Conservation (phyloP, 495 filamentous ascomycete genomes). For the Penicillium longicatenatum region DNA sequence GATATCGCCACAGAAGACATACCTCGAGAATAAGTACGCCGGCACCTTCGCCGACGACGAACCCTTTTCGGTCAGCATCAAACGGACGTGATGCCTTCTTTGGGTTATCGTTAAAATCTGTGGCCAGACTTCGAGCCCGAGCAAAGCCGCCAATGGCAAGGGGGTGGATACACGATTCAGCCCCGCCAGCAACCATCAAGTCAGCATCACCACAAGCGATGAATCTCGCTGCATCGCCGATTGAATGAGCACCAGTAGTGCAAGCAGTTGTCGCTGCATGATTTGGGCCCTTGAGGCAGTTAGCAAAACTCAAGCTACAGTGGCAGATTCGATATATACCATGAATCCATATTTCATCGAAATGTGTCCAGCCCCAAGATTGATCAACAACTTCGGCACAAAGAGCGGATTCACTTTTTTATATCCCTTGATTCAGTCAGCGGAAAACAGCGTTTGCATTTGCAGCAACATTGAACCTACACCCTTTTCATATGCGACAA, state of each 20-base stretch:
- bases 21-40: constrained; percentile 84
- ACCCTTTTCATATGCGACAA: constrained; percentile 70
- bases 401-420: constrained; percentile 91
- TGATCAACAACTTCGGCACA: constrained; percentile 89
- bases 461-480: constrained; percentile 46
- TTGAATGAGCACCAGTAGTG: constrained; percentile 90
- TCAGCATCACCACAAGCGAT: constrained; percentile 89
- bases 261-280: constrained; percentile 92
- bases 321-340: constrained; percentile 31
- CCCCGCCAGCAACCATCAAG: constrained; percentile 91
- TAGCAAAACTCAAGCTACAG: background rate
- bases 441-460: background rate
- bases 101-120: constrained; percentile 75
- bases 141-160: constrained; percentile 91
- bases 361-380: constrained; percentile 90
- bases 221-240: constrained; percentile 89
- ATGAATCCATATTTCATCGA: constrained; percentile 90
- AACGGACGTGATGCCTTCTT: constrained; percentile 79
- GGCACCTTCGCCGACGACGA: constrained; percentile 92
- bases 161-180: constrained; percentile 95
- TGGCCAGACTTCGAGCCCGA: constrained; percentile 80
- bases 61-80: constrained; percentile 77
- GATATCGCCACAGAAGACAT: constrained; percentile 2
- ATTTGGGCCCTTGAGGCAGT: constrained; percentile 66
- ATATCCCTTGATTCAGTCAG: constrained; percentile 62